Conservation (phyloP, 2,329 filamentous ascomycete species). For the Aureobasidium namibiae region DNA sequence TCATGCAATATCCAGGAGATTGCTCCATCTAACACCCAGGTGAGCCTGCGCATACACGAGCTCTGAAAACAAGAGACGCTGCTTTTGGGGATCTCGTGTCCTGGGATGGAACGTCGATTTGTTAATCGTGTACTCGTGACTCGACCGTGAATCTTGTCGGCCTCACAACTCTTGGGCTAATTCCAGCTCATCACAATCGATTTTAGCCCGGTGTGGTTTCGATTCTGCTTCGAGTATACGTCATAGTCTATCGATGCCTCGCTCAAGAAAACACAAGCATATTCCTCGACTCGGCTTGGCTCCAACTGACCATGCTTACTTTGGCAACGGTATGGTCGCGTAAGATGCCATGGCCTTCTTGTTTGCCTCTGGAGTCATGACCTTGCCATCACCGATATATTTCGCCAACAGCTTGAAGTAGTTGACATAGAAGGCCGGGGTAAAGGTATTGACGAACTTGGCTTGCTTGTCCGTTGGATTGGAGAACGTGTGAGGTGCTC, state of each 20-base stretch:
- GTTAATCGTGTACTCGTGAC: too few relatives aligned
- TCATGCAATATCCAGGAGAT: not conserved
- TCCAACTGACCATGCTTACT: not conserved
- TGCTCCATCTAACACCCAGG: not conserved
- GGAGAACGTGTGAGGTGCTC: constrained; percentile 48
- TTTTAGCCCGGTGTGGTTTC: too few relatives aligned
- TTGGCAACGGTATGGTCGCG: constrained; percentile 30
- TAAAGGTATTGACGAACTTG: constrained; percentile 50
- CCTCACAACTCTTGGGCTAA: too few relatives aligned
- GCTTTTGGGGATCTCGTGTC: too few relatives aligned
- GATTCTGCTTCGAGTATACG: too few relatives aligned
- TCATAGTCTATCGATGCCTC: not conserved
- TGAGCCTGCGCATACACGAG: not conserved
- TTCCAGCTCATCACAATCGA: not conserved
- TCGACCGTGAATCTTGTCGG: too few relatives aligned
- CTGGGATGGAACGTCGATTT: too few relatives aligned
- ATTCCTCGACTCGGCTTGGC: not conserved
- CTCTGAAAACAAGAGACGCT: not conserved
- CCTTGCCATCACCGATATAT: constrained; percentile 34
- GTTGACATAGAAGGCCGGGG: constrained; percentile 49
- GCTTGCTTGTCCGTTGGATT: constrained; percentile 48
- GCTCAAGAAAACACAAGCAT: too few relatives aligned
- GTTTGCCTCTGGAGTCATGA: constrained; percentile 42
- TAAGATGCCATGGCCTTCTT: constrained; percentile 42
- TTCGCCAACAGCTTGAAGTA: constrained; percentile 47